Conservation (phyloP, 495 filamentous ascomycete species). For the Daldinia decipiens region DNA sequence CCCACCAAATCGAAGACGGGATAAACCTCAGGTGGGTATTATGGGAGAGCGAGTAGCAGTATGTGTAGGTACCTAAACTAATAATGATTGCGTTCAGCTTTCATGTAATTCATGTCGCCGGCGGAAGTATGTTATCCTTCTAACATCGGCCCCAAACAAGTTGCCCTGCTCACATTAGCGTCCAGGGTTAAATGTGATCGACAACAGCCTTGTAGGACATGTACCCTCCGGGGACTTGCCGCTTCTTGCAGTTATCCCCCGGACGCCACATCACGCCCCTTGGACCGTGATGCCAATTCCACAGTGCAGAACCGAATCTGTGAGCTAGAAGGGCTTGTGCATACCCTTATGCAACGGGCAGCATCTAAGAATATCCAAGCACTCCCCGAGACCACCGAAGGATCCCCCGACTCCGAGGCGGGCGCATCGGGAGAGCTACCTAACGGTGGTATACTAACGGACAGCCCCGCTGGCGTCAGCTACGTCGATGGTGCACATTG, state of each 20-base stretch:
- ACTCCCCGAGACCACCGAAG: conserved; percentile 13
- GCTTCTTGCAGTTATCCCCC: conserved; percentile 47
- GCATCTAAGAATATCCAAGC: conserved; percentile 19
- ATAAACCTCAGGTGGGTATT: conserved; percentile 44
- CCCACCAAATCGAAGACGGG: conserved; percentile 44
- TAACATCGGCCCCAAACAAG: neutral
- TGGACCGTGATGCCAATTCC: conserved; percentile 30
- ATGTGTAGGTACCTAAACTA: neutral
- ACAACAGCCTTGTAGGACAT: conserved; percentile 48
- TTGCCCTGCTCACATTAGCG: conserved; percentile 2
- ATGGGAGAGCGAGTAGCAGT: neutral
- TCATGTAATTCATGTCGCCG: conserved; percentile 49
- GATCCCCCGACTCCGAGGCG: conserved; percentile 23
- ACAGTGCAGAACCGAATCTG: conserved; percentile 44
- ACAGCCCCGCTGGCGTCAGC: conserved; percentile 31
- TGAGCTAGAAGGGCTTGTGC: conserved; percentile 46
- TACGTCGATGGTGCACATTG: conserved; percentile 49
- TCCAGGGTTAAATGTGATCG: conserved; percentile 47
- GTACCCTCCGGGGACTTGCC: conserved; percentile 44
- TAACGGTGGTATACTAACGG: conserved; percentile 25
- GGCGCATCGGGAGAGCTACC: conserved; percentile 16
- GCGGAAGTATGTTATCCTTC: conserved; percentile 43
- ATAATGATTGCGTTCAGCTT: conserved; percentile 12
- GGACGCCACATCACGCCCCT: conserved; percentile 25
- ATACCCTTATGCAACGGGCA: conserved; percentile 41